Conservation (phyloP, 2,329 filamentous ascomycete species). For the Penicillium brasilianum region DNA sequence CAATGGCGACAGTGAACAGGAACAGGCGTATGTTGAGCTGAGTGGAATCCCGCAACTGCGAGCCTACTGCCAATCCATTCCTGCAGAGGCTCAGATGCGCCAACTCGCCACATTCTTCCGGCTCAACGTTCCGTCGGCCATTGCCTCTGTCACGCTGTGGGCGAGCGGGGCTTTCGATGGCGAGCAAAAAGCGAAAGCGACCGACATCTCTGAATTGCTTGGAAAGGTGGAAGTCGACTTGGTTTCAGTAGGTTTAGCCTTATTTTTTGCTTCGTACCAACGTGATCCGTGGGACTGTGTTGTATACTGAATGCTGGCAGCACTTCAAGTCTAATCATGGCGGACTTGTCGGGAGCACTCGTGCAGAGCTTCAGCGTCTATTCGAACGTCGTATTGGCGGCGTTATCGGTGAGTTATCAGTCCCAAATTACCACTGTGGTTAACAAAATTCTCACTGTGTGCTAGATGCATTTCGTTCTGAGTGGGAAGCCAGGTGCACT, state of each 20-base stretch:
- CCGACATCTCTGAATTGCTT: slow-evolving; percentile 17
- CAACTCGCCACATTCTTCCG: slow-evolving; percentile 18
- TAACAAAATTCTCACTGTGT: background rate
- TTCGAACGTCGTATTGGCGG: background rate
- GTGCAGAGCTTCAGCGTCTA: background rate
- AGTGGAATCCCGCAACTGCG: slow-evolving; percentile 31
- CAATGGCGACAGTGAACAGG: background rate
- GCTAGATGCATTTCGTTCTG: background rate
- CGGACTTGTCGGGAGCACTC: background rate
- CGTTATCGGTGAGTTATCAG: background rate
- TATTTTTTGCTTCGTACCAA: background rate
- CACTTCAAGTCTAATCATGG: background rate
- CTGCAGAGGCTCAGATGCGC: slow-evolving; percentile 25
- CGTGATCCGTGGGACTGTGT: background rate
- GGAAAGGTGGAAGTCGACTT: slow-evolving; percentile 7
- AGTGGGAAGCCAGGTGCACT: background rate
- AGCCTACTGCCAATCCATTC: slow-evolving; percentile 28
- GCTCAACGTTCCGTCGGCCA: slow-evolving; percentile 19
- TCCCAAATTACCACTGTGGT: background rate
- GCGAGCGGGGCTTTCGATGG: slow-evolving; percentile 17
- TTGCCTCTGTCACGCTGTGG: slow-evolving; percentile 29
- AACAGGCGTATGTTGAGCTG: slow-evolving; percentile 21
- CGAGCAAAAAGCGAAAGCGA: slow-evolving; percentile 21
- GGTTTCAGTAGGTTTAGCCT: background rate
- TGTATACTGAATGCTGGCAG: background rate